Base-by-base conservation (phyloP, 2,329 filamentous ascomycete species). In the Ophiocordyceps australis region DNA sequence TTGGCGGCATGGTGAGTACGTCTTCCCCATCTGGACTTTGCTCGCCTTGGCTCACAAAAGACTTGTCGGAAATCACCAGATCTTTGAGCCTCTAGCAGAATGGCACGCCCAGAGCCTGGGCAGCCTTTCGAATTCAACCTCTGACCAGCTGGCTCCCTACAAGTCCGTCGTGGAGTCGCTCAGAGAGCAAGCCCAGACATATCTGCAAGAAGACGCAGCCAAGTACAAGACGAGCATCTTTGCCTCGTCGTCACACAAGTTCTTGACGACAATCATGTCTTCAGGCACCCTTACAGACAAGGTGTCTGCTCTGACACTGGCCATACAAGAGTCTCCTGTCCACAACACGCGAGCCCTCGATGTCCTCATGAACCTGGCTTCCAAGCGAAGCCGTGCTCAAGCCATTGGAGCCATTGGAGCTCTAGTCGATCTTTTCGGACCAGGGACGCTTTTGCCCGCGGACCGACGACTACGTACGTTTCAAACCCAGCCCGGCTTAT, bases 281-380 rank as follows among this genome's bases (percentile, higher is more conserved):
- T 91, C 85, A 2, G 89, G 89, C 59, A 98, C 91, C 8, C 68
- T 95, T 38, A 91, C 83, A 29, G 89, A 98, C 49, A 95, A 94
- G 49, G 77, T 95, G 22, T 98, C 89, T 3, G 91, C 89, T 4
- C 59, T 98, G 42, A 98, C 89, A 5, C 61, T 98, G 38, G 78
- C 89, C 29, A 74, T 94, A 9, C 91, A 98, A 55, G 89, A 98
- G 50, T 95, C 91, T 7, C 89, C 89, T 12, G 57, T 95, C 26
- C 89, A 98, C 50, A 95, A 85, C 33, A 74, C 72, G 34, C 86
- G 89, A 43, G 78, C 85, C 1, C 73, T 95, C 33, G 86, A 95
- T 39, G 81, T 71, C 33, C 58, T 98, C 24, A 60, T 95, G 36
- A 66, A 56, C 2, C 55, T 98, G 22, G 82, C 85, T n/a, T 76